Evolutionary conservation across 1,284 basidiomycete genomes (phyloP).

Genomic region (Anthracocystis panici-leucophaei): DNA sequence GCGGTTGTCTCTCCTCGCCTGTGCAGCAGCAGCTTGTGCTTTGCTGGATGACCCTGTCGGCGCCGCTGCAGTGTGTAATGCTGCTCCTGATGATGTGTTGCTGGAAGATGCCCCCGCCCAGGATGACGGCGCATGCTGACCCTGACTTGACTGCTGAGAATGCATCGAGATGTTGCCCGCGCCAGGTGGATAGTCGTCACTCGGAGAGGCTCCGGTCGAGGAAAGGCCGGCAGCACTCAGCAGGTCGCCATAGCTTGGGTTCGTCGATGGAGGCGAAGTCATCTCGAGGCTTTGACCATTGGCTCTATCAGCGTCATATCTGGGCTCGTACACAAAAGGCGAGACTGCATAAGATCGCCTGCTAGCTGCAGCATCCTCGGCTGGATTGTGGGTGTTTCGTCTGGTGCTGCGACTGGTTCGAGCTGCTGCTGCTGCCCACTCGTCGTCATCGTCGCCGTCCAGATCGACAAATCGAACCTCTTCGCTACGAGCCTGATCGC

Average conservation of each 20-base stretch:
- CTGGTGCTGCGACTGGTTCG: slow-evolving; percentile 13
- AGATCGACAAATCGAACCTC: slow-evolving; percentile 58
- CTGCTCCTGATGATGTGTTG: slow-evolving; percentile 6
- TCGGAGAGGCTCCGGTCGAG: slow-evolving; percentile 13
- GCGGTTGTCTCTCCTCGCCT: slow-evolving; percentile 26
- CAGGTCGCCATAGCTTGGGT: slow-evolving; percentile 41
- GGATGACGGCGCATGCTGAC: slow-evolving; percentile 25
- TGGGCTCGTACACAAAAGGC: slow-evolving; percentile 52
- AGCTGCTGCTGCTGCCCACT: slow-evolving; percentile 9
- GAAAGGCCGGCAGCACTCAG: slow-evolving; percentile 26
- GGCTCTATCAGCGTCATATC: slow-evolving; percentile 7
- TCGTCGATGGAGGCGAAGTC: slow-evolving; percentile 31
- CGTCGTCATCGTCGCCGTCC: slow-evolving; percentile 55
- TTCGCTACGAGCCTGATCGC: slow-evolving; percentile 49
- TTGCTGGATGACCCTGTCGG: slow-evolving; percentile 16
- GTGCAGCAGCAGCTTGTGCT: slow-evolving; percentile 20
- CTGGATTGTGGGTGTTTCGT: slow-evolving; percentile 5
- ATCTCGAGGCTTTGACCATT: slow-evolving; percentile 38
- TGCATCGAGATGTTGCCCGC: slow-evolving; percentile 20
- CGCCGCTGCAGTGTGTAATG: slow-evolving; percentile 17
- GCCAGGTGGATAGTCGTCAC: slow-evolving; percentile 21
- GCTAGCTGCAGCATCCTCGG: slow-evolving; percentile 3
- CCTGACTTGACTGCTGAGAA: slow-evolving; percentile 28
- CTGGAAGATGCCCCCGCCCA: slow-evolving; percentile 2
- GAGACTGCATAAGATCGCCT: slow-evolving; percentile 41